Conservation (phyloP, 2,329 filamentous ascomycete species). For the Phyllosticta citribraziliensis region DNA sequence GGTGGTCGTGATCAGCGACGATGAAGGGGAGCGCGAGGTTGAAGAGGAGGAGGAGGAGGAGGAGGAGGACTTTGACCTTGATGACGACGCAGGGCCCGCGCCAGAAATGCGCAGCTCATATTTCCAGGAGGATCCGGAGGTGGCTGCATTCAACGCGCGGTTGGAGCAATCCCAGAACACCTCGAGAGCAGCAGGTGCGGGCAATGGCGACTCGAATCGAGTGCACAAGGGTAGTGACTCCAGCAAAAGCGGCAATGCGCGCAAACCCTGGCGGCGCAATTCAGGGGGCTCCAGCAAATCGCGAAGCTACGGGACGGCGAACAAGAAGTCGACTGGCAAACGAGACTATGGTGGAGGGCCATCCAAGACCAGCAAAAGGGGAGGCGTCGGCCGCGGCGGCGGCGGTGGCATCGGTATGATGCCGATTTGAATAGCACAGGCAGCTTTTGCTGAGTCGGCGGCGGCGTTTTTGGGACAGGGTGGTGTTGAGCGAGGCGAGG, state of each 20-base stretch:
- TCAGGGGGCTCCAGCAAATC: slow-evolving; percentile 7
- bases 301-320: neutral
- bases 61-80: slow-evolving; percentile 2
- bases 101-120: slow-evolving; percentile 4
- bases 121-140: slow-evolving; percentile 5
- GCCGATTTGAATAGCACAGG: slow-evolving; percentile 21
- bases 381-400: slow-evolving; percentile 12
- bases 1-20: slow-evolving; percentile 20
- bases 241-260: neutral
- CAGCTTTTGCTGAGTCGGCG: neutral
- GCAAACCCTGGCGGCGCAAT: slow-evolving; percentile 6
- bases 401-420: slow-evolving; percentile 28
- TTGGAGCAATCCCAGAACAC: slow-evolving; percentile 3
- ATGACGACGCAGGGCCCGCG: neutral
- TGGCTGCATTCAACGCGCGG: slow-evolving; percentile 9
- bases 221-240: neutral
- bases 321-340: slow-evolving; percentile 9
- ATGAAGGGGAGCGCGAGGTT: slow-evolving; percentile 13
- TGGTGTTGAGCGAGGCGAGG: neutral
- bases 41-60: slow-evolving; percentile 12
- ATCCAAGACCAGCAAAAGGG: slow-evolving; percentile 2
- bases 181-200: neutral
- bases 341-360: slow-evolving; percentile 3
- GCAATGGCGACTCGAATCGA: neutral
- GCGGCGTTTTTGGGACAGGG: neutral